A percentile compares a stretch with the other conserved stretches of the same genome.
phyloP scores from a whole-genome alignment of 2,329 filamentous ascomycete species.

The Diplodia intermedia region DNA sequence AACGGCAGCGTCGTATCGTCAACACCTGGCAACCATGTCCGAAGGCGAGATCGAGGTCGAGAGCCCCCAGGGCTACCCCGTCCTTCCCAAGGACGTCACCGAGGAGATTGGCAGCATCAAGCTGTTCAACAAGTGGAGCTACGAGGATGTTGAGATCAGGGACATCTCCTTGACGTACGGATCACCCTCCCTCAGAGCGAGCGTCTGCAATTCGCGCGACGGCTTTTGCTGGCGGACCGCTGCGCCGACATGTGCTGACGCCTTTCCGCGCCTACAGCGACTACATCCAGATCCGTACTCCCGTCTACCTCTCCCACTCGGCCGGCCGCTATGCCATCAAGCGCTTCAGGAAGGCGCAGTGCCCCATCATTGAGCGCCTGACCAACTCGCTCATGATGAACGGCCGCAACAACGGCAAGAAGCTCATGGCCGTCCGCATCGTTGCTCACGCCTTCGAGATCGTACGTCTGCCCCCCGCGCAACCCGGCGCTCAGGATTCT shows the following conservation, averaged over 20 bases:
- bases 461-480: conserved; percentile 65
- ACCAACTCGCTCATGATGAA: conserved; percentile 99
- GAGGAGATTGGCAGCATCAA: conserved; percentile 90
- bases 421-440: conserved; percentile 99
- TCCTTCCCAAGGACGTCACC: conserved; percentile 92
- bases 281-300: conserved; percentile 99
- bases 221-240: neutral
- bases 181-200: conserved; percentile 28
- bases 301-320: conserved; percentile 99
- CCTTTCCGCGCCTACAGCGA: conserved; percentile 68
- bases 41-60: conserved; percentile 96
- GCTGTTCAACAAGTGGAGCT: conserved; percentile 98
- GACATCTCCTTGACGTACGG: conserved; percentile 99
- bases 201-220: neutral
- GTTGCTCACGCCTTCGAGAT: conserved; percentile 99
- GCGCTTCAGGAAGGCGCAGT: conserved; percentile 99
- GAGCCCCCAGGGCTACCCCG: conserved; percentile 74
- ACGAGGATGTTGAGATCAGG: conserved; percentile 99
- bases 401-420: conserved; percentile 99
- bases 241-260: conserved; percentile 41
- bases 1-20: conserved; percentile 22
- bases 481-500: neutral
- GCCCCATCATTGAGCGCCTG: conserved; percentile 99
- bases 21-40: conserved; percentile 75
- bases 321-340: conserved; percentile 98